Evolutionary conservation across 768 basidiomycete genomes (phyloP).

Genomic region (Kondoa malvinella): DNA sequence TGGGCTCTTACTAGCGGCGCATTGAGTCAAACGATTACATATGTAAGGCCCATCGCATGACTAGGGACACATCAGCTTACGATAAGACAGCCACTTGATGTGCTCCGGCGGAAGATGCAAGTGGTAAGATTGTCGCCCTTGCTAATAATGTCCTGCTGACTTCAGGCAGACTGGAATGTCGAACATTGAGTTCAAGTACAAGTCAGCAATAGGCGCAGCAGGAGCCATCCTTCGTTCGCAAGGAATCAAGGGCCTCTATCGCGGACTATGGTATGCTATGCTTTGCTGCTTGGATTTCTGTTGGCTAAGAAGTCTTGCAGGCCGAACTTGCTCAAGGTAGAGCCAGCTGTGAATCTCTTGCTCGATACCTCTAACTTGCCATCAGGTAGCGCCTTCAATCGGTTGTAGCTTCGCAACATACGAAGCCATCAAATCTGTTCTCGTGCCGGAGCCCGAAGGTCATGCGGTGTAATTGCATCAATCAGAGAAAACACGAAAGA

Average conservation of each 20-base stretch:
- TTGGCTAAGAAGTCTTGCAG: not conserved
- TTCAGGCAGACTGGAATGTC: conserved; percentile 30
- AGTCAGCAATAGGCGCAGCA: conserved; percentile 63
- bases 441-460: not conserved
- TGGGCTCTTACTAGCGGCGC: not conserved
- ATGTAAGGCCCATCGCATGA: conserved; percentile 34
- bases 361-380: not conserved
- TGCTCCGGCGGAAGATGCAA: conserved; percentile 88
- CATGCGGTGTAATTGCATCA: not conserved
- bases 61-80: conserved; percentile 84
- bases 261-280: conserved; percentile 57
- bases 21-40: conserved; percentile 4
- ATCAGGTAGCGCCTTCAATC: conserved; percentile 7
- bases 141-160: conserved; percentile 34
- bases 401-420: conserved; percentile 17
- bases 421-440: conserved; percentile 17
- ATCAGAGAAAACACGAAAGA: no score
- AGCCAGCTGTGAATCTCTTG: not conserved
- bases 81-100: conserved; percentile 88
- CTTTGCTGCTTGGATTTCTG: not conserved
- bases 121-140: conserved; percentile 63
- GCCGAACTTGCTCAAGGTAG: conserved; percentile 24
- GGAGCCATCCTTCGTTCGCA: conserved; percentile 52
- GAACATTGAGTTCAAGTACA: conserved; percentile 43
- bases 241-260: conserved; percentile 57